Percentiles rank a stretch among this genome's conserved stretches.
Conservation (phyloP, 163 green algal species). For the Scenedesmus sp. region DNA sequence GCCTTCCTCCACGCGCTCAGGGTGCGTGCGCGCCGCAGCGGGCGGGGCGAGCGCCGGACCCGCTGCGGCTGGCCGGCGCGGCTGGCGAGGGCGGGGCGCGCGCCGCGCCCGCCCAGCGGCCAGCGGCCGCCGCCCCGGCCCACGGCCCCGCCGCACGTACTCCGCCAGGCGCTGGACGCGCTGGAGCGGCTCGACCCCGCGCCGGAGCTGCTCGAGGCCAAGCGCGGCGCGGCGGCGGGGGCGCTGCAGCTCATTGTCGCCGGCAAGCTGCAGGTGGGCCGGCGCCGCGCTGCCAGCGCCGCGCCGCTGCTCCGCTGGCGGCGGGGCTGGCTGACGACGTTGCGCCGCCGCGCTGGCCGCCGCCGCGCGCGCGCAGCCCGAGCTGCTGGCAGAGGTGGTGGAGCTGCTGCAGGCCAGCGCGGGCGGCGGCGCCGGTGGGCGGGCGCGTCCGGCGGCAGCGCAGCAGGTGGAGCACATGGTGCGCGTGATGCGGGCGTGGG, state of each 20-base stretch:
- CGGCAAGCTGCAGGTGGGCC: conserved; percentile 58
- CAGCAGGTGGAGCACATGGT: conserved; percentile 68
- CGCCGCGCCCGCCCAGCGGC: no score
- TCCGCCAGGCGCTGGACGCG: conserved; percentile 80
- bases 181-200: conserved; percentile 80
- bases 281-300: no score
- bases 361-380: background rate
- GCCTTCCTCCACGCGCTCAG: conserved; percentile 76
- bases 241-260: conserved; percentile 75
- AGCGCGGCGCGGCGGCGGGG: conserved; percentile 78
- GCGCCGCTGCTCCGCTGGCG: no score
- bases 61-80: no score
- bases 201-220: conserved; percentile 81
- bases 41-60: no score
- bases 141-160: no score
- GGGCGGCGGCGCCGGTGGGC: background rate
- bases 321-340: no score
- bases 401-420: conserved; percentile 35
- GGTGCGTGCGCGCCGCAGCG: conserved; percentile 23
- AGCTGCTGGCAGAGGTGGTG: conserved; percentile 32
- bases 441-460: no score
- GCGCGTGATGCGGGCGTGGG: conserved; percentile 67
- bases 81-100: no score
- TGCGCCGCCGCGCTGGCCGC: no score
- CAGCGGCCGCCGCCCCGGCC: no score